phyloP scores from a whole-genome alignment of 2,329 filamentous ascomycete species.

The Metarhizium guizhouense region DNA sequence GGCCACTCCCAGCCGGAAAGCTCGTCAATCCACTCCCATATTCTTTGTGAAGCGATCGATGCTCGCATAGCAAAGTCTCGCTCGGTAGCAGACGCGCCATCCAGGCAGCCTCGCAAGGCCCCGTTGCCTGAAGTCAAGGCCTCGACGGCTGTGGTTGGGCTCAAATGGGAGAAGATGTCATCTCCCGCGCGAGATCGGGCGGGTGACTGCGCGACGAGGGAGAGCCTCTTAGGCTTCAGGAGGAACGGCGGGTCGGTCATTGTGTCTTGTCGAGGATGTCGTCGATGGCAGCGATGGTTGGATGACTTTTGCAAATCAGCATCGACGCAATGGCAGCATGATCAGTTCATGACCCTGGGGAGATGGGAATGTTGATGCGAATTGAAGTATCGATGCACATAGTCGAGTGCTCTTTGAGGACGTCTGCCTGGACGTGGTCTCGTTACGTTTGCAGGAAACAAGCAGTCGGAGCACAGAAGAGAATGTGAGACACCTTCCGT shows the following conservation, averaged over 20 bases:
- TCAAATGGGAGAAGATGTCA: constrained; percentile 53
- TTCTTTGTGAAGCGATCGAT: constrained; percentile 59
- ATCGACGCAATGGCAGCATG: constrained; percentile 5
- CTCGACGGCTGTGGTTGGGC: constrained; percentile 51
- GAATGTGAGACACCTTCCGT: background rate
- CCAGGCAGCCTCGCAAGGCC: constrained; percentile 48
- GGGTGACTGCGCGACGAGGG: constrained; percentile 28
- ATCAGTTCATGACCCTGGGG: constrained; percentile 25
- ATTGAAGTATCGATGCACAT: constrained; percentile 9
- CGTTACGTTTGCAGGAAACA: background rate
- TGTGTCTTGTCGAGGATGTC: constrained; percentile 6
- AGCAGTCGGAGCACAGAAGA: background rate
- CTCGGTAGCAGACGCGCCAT: constrained; percentile 54
- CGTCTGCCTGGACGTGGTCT: background rate
- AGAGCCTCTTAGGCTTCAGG: constrained; percentile 24
- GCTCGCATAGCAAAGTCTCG: constrained; percentile 63
- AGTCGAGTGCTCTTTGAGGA: constrained; percentile 4
- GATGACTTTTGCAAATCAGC: constrained; percentile 1
- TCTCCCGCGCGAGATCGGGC: constrained; percentile 39
- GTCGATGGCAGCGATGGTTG: background rate
- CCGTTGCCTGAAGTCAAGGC: constrained; percentile 47
- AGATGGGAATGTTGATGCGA: constrained; percentile 18
- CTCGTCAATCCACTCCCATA: constrained; percentile 70
- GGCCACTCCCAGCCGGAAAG: constrained; percentile 54
- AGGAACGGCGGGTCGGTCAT: constrained; percentile 27